Base-by-base conservation (phyloP, 2,329 filamentous ascomycete species). In the Mycogone perniciosa region DNA sequence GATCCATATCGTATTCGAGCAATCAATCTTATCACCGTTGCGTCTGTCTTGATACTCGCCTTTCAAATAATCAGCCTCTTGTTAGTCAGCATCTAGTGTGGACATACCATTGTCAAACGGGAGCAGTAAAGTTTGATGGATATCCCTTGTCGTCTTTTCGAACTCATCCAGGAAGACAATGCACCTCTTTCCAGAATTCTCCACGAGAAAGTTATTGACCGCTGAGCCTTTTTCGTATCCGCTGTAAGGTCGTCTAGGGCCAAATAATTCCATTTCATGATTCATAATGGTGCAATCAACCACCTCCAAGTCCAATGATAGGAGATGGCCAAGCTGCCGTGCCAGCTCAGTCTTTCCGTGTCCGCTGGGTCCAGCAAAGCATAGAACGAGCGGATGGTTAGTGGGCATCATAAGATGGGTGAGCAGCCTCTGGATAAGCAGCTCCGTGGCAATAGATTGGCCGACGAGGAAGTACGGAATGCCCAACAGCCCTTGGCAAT, bases 131-230 rank as follows among this genome's bases (percentile, higher is more conserved):
- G 73, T 59, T 20, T 75, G 58, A 7, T 68, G 68, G 2, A 76
- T 64, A 1, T 69, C 64, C 4, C 59, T 11, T 0, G 55, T 63
- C 0, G 72, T 74, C 57, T 76, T 77, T 37, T 77, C 75, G 41
- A 78, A 76, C 46, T 79, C 75, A 46, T 79, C 75, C 10, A 79
- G 55, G 51, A 76, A 77, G 0, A 79, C 70, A 7, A 79, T 67
- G 34, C 64, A 65, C 13, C 63, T 58, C 44, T 66, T 33, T 2
- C 67, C 69, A 5, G 55, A 56, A 27, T 73, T 64, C 2, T 54
- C 50, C 0, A 65, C 65, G 0, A 78, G 62, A 55, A 76, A 77
- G 54, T 76, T 77, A 55, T 77, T 78, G 11, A 77, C 54, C 1
- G 62, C 62, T 1, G 69, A 67, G 0, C 75, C 74, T 1, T 61